These are phyloP conservation scores for Dendrobium nobile DNA, from an alignment of 106 monocot species.

Conservation along the genomic window DNA sequence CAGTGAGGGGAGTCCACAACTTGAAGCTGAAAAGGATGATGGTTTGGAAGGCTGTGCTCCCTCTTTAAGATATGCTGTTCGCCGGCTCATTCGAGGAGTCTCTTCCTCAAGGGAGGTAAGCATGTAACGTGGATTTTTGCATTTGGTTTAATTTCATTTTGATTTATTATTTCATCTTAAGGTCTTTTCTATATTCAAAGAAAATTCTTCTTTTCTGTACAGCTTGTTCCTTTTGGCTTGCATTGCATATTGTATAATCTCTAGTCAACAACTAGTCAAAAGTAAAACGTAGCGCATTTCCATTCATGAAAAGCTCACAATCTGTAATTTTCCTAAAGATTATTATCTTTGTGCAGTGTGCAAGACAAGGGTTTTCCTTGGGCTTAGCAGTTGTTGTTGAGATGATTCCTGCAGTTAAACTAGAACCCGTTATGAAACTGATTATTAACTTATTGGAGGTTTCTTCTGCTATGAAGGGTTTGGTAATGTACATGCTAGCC, in stretches of 20 bases:
- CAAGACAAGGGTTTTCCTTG: slow-evolving; percentile 95
- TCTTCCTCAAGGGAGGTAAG: slow-evolving; percentile 91
- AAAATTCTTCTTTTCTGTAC: not conserved
- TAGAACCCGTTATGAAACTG: slow-evolving; percentile 62
- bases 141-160: not conserved
- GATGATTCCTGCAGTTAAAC: slow-evolving; percentile 37
- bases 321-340: slow-evolving; percentile 3
- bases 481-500: slow-evolving; percentile 30
- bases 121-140: not conserved
- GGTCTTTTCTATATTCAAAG: not conserved
- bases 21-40: slow-evolving; percentile 87
- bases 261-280: not conserved
- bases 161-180: not conserved
- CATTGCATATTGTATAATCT: not conserved
- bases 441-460: slow-evolving; percentile 53
- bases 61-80: slow-evolving; percentile 68
- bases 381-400: slow-evolving; percentile 51
- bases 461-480: slow-evolving; percentile 76
- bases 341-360: slow-evolving; percentile 50
- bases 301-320: not conserved
- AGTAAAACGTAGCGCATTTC: not conserved
- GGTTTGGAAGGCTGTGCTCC: slow-evolving; percentile 74
- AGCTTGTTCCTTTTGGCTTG: not conserved
- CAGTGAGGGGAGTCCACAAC: slow-evolving; percentile 16
- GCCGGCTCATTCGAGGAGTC: slow-evolving; percentile 78